Evolutionary conservation across 23 red algal genomes (phyloP), one percentile per base, ranked within the genome.

Genomic region (Gracilaria caudata): DNA sequence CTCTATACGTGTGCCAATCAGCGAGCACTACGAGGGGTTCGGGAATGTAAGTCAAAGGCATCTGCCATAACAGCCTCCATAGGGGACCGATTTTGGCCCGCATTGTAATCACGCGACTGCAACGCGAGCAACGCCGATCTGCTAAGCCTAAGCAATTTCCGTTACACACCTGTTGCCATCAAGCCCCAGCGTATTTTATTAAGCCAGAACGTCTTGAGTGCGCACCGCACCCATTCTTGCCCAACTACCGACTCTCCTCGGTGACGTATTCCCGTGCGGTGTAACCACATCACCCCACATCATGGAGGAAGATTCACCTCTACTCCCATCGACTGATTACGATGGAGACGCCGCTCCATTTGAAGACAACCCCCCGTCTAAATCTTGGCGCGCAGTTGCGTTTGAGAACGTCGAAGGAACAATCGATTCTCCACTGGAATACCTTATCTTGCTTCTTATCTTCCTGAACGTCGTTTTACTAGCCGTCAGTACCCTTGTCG

Each of bases 341-440:
- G 38, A 43, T 45, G 51, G 12, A 32, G 79, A 83, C 20, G 51
- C 60, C 56, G 47, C 51, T 17, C 77, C 77, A 25, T 14, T 80
- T n/a, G 51, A 63, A 25, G 51, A 80, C 35, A 57, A 4, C 37
- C 34, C 77, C 46, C 23, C 12, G 46, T 80, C 56, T 23, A 63
- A 80, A 49, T 51, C 38, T 19, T 86, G 64, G 82, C 86, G 86
- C 59, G 34, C 45, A 33, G 73, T 89, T 55, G 86, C 89, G 6
- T 83, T 84, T 68, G 54, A 61, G n/a, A 79, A 81, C 65, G 92
- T 94, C 24, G 92, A 94, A 66, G 92, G 92, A 29, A 87, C 84
- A 33, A 90, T 94, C 28, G 92, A 94, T 68, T 94, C 92, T 34
- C 74, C 80, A 0, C 28, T 94, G 8, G 92, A 94, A 38, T 94